Base-by-base conservation (phyloP, 2,329 filamentous ascomycete genomes). In the Clonostachys chloroleuca region DNA sequence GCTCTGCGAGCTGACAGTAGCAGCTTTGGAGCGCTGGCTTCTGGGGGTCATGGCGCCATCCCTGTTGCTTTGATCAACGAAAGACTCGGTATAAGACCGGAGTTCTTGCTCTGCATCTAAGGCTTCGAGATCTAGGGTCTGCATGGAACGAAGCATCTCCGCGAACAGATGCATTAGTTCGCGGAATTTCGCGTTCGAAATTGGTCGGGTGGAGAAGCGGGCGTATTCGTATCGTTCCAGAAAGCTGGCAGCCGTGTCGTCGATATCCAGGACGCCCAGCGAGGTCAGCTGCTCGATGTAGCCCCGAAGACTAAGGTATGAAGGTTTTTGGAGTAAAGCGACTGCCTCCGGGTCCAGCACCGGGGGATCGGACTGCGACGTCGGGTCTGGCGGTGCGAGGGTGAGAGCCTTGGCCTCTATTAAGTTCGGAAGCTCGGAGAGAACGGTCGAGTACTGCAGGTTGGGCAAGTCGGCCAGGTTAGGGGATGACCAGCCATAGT, bases 351-450 rank as follows among this genome's bases (percentile, higher is more conserved):
- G 73, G 56, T 92, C 85, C 3, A 87, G 78, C 18, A 75, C 59
- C 14, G 67, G 69, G 9, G 68, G 66, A 4, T 65, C 64, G 16
- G 59, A 35, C 8, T 58, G 57, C 16, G 69, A 70, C 34, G 58
- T 64, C 35, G 63, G 70, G 52, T 69, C 73, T 1, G 74, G 72
- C 33, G 85, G 89, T 1, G 87, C 89, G 36, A 96, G 78, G 0
- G 89, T 91, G n/a, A 96, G 82, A 1, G 91, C 92, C 64, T 92
- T 92, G 10, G 89, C 92, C 70, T 97, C 92, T 52, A 97, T 88
- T 30, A 97, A 76, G 60, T 95, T 86, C 2, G 92, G 89, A 20
- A 99, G 75, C 65, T 97, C 92, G 36, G 80, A 77, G 16, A 96
- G 75, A 20, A 99, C 89, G 3, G 83, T 83, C 56, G 77, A 78